These are phyloP conservation scores for Microsporum ferrugineum DNA, from an alignment of 2,329 filamentous ascomycete genomes.

Conservation along the genomic window DNA sequence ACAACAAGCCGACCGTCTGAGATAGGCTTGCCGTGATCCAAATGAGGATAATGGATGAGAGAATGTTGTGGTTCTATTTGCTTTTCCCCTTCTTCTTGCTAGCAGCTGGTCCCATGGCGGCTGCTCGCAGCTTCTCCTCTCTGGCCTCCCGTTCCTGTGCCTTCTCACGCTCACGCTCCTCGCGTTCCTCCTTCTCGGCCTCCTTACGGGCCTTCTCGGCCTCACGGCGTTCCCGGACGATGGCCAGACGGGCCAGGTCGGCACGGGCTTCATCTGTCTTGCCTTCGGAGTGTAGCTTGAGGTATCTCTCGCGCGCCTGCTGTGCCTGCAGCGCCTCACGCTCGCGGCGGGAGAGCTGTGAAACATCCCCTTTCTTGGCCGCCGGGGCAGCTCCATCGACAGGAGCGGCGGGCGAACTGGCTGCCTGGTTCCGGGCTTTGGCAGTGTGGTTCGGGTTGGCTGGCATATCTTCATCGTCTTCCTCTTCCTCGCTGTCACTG, in stretches of 20 bases:
- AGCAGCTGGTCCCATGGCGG: slow-evolving; percentile 25
- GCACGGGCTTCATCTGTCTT: slow-evolving; percentile 94
- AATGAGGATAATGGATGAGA: background rate
- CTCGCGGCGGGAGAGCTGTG: slow-evolving; percentile 55
- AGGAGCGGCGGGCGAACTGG: slow-evolving; percentile 47
- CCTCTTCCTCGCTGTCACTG: slow-evolving; percentile 46
- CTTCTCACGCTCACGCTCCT: slow-evolving; percentile 29
- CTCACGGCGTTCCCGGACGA: slow-evolving; percentile 78
- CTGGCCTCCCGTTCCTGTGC: slow-evolving; percentile 24
- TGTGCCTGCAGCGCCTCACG: slow-evolving; percentile 73
- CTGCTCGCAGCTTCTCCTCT: slow-evolving; percentile 31
- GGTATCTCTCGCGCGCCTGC: slow-evolving; percentile 78
- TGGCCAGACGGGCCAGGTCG: slow-evolving; percentile 68
- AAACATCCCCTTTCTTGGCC: slow-evolving; percentile 42
- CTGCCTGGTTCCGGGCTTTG: slow-evolving; percentile 57
- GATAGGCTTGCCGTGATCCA: background rate
- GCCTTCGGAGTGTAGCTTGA: slow-evolving; percentile 83
- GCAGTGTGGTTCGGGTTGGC: slow-evolving; percentile 80
- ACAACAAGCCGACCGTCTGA: background rate
- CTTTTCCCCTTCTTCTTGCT: slow-evolving; percentile 24
- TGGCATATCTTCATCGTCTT: slow-evolving; percentile 40
- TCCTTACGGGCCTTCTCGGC: slow-evolving; percentile 72
- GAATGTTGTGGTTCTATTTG: slow-evolving; percentile 9
- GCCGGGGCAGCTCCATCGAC: slow-evolving; percentile 29
- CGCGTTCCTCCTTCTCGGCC: slow-evolving; percentile 52